Percentiles rank a stretch among this genome's conserved stretches.
Evolutionary conservation across 345 rosid genomes (phyloP).

Genomic region (Brassica nigra): DNA sequence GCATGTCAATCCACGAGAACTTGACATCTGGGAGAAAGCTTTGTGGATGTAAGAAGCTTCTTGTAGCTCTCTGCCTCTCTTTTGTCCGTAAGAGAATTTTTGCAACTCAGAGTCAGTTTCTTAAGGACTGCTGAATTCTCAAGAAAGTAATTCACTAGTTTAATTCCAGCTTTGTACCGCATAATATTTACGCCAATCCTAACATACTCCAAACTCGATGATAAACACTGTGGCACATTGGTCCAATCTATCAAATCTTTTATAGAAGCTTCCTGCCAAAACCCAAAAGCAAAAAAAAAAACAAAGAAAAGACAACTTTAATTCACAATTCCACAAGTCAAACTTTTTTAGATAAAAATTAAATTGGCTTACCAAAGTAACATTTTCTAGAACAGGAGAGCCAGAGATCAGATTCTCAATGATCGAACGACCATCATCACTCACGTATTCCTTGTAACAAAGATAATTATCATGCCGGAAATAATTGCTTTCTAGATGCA

Average conservation of each 20-base stretch:
- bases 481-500: neutral
- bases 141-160: neutral
- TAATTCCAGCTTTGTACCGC: neutral
- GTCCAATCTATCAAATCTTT: neutral
- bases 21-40: neutral
- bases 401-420: neutral
- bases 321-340: neutral
- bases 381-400: neutral
- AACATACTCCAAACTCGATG: constrained; percentile 2
- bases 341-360: neutral
- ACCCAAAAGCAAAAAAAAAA: no score
- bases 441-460: neutral
- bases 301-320: neutral
- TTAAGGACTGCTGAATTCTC: constrained; percentile 3
- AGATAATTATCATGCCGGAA: neutral
- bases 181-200: neutral
- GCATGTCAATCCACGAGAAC: neutral
- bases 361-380: neutral
- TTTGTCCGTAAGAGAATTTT: neutral
- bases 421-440: neutral
- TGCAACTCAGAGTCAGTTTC: neutral
- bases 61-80: neutral
- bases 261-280: neutral
- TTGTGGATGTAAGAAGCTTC: neutral
- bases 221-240: constrained; percentile 4